These are phyloP conservation scores for Cicer judaicum DNA, from an alignment of 306 rosid genomes.

Conservation along the genomic window DNA sequence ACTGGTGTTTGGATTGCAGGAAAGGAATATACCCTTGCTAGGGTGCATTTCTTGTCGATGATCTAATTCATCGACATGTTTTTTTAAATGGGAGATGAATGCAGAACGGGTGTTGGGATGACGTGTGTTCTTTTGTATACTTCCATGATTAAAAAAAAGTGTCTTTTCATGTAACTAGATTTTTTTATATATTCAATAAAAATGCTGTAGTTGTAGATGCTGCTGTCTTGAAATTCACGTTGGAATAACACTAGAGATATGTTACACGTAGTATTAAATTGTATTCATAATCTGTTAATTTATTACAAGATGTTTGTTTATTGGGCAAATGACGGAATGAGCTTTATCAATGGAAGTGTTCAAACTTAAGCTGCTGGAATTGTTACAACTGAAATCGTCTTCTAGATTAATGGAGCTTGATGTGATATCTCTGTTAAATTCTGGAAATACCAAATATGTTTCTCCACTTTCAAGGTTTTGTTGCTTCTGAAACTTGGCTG, in stretches of 20 bases:
- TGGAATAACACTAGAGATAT: not conserved
- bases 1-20: conserved; percentile 96
- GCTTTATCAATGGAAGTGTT: not conserved
- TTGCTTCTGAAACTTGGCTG: not conserved
- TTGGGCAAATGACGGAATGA: not conserved
- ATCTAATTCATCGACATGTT: conserved; percentile 51
- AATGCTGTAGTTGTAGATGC: not conserved
- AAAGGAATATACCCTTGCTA: conserved; percentile 87
- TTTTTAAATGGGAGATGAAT: not conserved
- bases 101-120: not conserved
- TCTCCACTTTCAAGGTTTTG: not conserved
- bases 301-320: not conserved
- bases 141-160: not conserved
- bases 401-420: not conserved
- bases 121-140: conserved; percentile 23
- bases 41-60: conserved; percentile 87
- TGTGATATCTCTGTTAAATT: not conserved
- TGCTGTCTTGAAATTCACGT: not conserved
- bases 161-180: conserved; percentile 3
- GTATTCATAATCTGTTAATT: not conserved
- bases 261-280: not conserved
- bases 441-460: not conserved
- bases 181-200: not conserved
- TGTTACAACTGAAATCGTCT: not conserved
- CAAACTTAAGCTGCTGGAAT: not conserved